phyloP scores from a whole-genome alignment of 2,329 filamentous ascomycete species.

The Botrytis paeoniae region DNA sequence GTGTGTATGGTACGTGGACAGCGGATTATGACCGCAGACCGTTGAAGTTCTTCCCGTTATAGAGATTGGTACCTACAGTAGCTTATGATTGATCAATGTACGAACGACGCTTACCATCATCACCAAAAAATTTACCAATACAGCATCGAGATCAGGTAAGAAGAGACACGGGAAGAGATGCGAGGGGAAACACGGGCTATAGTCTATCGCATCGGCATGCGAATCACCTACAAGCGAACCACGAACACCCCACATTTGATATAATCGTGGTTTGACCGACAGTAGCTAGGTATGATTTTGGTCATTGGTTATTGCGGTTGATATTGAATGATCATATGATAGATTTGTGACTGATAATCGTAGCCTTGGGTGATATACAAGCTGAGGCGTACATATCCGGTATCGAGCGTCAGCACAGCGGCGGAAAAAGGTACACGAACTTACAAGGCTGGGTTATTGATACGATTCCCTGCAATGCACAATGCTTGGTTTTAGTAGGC shows the following conservation, averaged over 20 bases:
- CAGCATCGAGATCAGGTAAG: neutral
- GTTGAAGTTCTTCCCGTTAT: constrained; percentile 1
- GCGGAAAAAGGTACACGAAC: constrained; percentile 6
- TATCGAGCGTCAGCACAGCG: neutral
- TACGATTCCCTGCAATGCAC: neutral
- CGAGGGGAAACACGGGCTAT: constrained; percentile 3
- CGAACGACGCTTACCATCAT: constrained; percentile 13
- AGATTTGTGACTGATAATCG: neutral
- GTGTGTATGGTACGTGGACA: neutral
- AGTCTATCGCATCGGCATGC: neutral
- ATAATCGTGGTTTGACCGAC: constrained; percentile 9
- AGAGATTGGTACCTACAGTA: constrained; percentile 4
- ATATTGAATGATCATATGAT: constrained; percentile 19
- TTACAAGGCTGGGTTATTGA: constrained; percentile 10
- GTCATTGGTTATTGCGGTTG: constrained; percentile 9
- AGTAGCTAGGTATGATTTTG: neutral
- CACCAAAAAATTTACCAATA: neutral
- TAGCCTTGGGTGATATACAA: constrained; percentile 14
- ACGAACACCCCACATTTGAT: constrained; percentile 20
- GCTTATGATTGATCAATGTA: constrained; percentile 13
- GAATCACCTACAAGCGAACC: neutral
- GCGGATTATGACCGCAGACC: neutral
- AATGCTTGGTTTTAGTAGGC: constrained; percentile 8
- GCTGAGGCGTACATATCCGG: neutral
- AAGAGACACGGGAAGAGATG: neutral